A percentile compares a stretch with the other conserved stretches of the same genome.
These are phyloP conservation scores for Brasilioporus rufonigricans DNA, from an alignment of 768 basidiomycete species.

Conservation along the genomic window DNA sequence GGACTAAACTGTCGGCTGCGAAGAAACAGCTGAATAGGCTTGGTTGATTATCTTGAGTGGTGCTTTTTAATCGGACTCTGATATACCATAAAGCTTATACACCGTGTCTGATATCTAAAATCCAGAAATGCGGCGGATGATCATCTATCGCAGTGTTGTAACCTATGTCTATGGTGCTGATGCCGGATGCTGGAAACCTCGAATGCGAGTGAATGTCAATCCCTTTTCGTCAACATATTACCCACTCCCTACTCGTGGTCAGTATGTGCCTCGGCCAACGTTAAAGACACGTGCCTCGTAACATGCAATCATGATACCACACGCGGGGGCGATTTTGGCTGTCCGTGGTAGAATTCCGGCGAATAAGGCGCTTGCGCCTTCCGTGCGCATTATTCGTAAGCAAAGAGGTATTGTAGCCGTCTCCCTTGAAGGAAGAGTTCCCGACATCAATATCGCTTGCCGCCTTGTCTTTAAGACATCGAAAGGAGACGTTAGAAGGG, in stretches of 20 bases:
- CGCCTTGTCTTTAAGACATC: slow-evolving; percentile 95
- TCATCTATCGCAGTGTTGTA: slow-evolving; percentile 19
- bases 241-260: slow-evolving; percentile 53
- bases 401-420: slow-evolving; percentile 64
- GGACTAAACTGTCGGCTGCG: slow-evolving; percentile 72
- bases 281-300: slow-evolving; percentile 64
- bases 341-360: slow-evolving; percentile 85
- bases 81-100: slow-evolving; percentile 22
- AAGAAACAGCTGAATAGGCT: slow-evolving; percentile 83
- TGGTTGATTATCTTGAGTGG: slow-evolving; percentile 38
- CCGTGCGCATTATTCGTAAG: slow-evolving; percentile 67
- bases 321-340: slow-evolving; percentile 95
- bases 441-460: slow-evolving; percentile 77
- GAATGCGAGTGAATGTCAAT: slow-evolving; percentile 10
- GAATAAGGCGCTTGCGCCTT: slow-evolving; percentile 77
- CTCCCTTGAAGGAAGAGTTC: slow-evolving; percentile 36
- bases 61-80: slow-evolving; percentile 5
- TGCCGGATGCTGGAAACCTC: slow-evolving; percentile 1
- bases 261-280: slow-evolving; percentile 11
- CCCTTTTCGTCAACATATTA: slow-evolving; percentile 42
- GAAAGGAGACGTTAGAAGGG: slow-evolving; percentile 89
- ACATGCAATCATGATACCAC: slow-evolving; percentile 97
- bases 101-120: slow-evolving; percentile 1
- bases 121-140: slow-evolving; percentile 14
- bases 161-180: slow-evolving; percentile 31